Evolutionary conservation across 1,139 yeast species (phyloP).

Genomic region (Saccharomyces hybrid): DNA sequence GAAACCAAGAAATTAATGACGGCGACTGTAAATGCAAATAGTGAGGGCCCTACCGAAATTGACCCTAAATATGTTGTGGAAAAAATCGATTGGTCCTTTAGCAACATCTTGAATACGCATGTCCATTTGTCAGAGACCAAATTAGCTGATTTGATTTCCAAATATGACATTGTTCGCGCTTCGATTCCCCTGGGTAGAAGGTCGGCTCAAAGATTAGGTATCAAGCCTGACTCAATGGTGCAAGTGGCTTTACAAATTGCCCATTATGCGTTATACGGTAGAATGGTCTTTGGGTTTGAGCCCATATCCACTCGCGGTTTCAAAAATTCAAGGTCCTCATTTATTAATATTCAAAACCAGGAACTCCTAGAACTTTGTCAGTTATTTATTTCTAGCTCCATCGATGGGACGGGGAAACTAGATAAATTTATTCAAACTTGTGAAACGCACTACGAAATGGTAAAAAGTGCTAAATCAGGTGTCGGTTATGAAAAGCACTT

Average conservation of each 20-base stretch:
- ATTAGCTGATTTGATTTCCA: constrained; percentile 64
- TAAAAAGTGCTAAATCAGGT: constrained; percentile 50
- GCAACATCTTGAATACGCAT: constrained; percentile 41
- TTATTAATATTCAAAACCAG: constrained; percentile 56
- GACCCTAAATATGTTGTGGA: constrained; percentile 33
- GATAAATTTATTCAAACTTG: constrained; percentile 45
- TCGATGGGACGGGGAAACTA: constrained; percentile 25
- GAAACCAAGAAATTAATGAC: constrained; percentile 26
- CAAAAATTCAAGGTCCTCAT: constrained; percentile 60
- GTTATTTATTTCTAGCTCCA: constrained; percentile 48
- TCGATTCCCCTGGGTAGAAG: constrained; percentile 39
- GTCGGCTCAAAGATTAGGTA: constrained; percentile 44
- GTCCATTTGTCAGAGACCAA: constrained; percentile 66
- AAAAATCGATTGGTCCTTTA: constrained; percentile 44
- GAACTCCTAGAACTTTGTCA: constrained; percentile 49
- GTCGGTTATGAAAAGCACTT: constrained; percentile 66
- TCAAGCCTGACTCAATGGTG: constrained; percentile 58
- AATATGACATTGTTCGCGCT: constrained; percentile 51
- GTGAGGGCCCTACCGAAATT: constrained; percentile 26
- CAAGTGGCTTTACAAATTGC: constrained; percentile 65
- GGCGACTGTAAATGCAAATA: constrained; percentile 4
- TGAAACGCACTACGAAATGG: constrained; percentile 42
- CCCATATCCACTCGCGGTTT: constrained; percentile 68
- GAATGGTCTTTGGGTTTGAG: constrained; percentile 57
- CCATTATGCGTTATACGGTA: constrained; percentile 66